These are phyloP conservation scores for Rhododendron simsii DNA, from an alignment of 148 eudicot genomes.

Conservation along the genomic window DNA sequence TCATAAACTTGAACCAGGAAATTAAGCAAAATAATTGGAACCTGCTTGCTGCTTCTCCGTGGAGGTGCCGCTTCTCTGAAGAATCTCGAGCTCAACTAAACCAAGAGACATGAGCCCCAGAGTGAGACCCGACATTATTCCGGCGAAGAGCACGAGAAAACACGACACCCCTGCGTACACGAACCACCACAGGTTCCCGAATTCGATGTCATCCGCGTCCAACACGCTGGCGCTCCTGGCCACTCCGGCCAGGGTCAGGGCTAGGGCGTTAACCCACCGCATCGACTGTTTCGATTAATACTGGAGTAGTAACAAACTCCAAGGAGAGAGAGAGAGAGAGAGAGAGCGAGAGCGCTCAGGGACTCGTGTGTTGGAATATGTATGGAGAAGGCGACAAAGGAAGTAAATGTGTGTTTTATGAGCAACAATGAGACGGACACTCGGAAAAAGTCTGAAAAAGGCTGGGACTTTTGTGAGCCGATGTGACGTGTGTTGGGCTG, in stretches of 20 bases:
- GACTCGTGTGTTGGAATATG: not conserved
- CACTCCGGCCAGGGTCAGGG: conserved; percentile 9
- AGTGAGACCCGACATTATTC: conserved; percentile 91
- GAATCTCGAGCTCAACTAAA: conserved; percentile 86
- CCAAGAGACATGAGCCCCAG: conserved; percentile 90
- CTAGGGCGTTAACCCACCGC: conserved; percentile 19
- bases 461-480: no score
- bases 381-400: not conserved
- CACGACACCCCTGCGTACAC: conserved; percentile 67
- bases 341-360: not conserved
- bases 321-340: not conserved
- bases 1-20: not conserved
- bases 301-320: not conserved
- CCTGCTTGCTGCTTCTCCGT: conserved; percentile 86
- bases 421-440: not conserved
- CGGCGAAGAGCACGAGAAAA: conserved; percentile 72
- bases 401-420: not conserved
- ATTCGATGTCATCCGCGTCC: conserved; percentile 30
- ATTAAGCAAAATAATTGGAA: not conserved
- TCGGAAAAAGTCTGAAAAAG: not conserved
- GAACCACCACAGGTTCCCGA: conserved; percentile 63
- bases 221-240: conserved; percentile 10
- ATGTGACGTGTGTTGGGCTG: no score
- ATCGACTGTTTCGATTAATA: not conserved
- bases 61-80: conserved; percentile 66